Percentiles rank a stretch among this genome's conserved stretches.
Conservation (phyloP, 306 rosid genomes). For the Argentina anserina region DNA sequence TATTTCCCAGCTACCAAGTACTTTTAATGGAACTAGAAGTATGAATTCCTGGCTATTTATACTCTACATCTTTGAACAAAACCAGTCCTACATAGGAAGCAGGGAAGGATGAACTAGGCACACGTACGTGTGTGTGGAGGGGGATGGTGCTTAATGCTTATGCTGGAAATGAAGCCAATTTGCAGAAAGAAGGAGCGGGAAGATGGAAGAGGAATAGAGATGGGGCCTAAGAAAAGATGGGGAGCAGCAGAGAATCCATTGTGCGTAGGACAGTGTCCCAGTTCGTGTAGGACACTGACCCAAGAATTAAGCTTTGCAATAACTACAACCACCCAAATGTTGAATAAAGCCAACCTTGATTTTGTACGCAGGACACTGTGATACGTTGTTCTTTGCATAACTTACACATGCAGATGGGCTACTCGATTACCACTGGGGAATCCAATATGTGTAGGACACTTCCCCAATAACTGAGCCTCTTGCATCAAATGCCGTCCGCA, state of each 20-base stretch:
- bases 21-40: not conserved
- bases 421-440: not conserved
- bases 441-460: not conserved
- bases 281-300: slow-evolving; percentile 1
- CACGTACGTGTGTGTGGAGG: not conserved
- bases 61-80: not conserved
- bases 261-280: not conserved
- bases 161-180: not conserved
- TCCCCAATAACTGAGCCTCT: not conserved
- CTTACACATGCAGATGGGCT: not conserved
- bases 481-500: not conserved
- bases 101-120: not conserved
- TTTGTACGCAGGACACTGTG: not conserved
- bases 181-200: not conserved
- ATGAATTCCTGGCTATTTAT: not conserved
- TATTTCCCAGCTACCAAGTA: not conserved
- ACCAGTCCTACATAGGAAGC: not conserved
- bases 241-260: not conserved
- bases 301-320: slow-evolving; percentile 15
- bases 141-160: not conserved
- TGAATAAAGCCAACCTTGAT: not conserved
- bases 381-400: not conserved
- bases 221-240: slow-evolving; percentile 16
- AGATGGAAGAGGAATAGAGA: not conserved
- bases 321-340: slow-evolving; percentile 12